phyloP scores from a whole-genome alignment of 2,329 filamentous ascomycete species.

The Ceratocystis smalleyi region DNA sequence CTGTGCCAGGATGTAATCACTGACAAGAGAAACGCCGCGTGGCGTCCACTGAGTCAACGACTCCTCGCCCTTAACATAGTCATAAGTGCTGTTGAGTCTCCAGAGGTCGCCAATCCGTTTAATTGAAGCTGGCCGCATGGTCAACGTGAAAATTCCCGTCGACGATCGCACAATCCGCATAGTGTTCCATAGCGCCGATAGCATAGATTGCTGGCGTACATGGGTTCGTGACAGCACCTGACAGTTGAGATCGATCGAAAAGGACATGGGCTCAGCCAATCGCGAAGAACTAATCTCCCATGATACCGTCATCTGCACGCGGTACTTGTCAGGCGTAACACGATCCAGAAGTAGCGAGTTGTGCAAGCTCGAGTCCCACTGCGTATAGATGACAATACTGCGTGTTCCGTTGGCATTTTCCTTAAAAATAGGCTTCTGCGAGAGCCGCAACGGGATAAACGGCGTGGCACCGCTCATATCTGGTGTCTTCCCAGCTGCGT shows the following conservation, averaged over 20 bases:
- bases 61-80: constrained; percentile 95
- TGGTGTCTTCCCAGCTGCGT: constrained; percentile 69
- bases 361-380: constrained; percentile 94
- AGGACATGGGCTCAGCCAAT: constrained; percentile 75
- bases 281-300: constrained; percentile 79
- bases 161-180: constrained; percentile 76
- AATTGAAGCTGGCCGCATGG: constrained; percentile 73
- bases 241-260: constrained; percentile 62
- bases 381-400: constrained; percentile 70
- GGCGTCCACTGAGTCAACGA: constrained; percentile 71
- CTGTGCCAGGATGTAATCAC: constrained; percentile 63
- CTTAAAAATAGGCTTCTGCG: constrained; percentile 62
- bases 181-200: constrained; percentile 73
- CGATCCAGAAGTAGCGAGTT: constrained; percentile 85
- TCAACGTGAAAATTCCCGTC: constrained; percentile 71
- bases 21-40: constrained; percentile 76
- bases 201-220: constrained; percentile 72
- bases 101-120: constrained; percentile 87
- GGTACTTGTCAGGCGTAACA: constrained; percentile 80
- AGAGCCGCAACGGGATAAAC: constrained; percentile 53
- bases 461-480: constrained; percentile 58
- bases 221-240: constrained; percentile 76
- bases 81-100: constrained; percentile 87
- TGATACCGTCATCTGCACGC: constrained; percentile 69
- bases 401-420: constrained; percentile 82